Evolutionary conservation across 2,329 filamentous ascomycete species (phyloP).

Genomic region (Uncinocarpus reesii): DNA sequence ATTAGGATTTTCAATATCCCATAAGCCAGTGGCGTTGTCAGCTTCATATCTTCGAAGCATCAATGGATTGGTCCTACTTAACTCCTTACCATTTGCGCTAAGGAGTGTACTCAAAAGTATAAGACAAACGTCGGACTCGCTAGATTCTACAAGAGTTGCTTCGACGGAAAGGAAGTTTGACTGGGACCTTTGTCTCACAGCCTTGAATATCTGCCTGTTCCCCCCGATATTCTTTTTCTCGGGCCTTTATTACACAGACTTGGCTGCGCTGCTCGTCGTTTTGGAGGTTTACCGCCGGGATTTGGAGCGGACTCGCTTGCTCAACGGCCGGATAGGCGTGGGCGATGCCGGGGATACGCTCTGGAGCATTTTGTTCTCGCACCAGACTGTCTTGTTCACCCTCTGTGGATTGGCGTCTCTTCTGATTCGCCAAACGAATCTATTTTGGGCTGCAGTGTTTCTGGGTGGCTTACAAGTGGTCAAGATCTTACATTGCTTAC

Average conservation of each 20-base stretch:
- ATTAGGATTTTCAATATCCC: slow-evolving; percentile 19
- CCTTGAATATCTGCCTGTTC: slow-evolving; percentile 72
- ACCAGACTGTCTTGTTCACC: slow-evolving; percentile 35
- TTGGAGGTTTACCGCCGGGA: slow-evolving; percentile 54
- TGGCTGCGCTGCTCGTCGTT: slow-evolving; percentile 68
- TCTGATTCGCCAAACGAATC: slow-evolving; percentile 82
- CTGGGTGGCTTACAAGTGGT: slow-evolving; percentile 38
- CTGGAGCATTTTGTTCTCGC: slow-evolving; percentile 9
- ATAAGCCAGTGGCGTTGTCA: slow-evolving; percentile 26
- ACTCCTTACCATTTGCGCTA: slow-evolving; percentile 40
- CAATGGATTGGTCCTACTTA: slow-evolving; percentile 30
- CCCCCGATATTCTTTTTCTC: slow-evolving; percentile 95
- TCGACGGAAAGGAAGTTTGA: slow-evolving; percentile 12
- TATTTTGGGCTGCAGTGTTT: slow-evolving; percentile 71
- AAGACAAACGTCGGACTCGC: slow-evolving; percentile 20
- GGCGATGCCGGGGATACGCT: background rate
- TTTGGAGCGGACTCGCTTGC: slow-evolving; percentile 25
- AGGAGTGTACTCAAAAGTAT: slow-evolving; percentile 44
- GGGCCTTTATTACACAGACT: slow-evolving; percentile 87
- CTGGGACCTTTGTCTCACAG: slow-evolving; percentile 28
- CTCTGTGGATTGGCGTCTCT: slow-evolving; percentile 56
- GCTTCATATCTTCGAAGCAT: slow-evolving; percentile 29
- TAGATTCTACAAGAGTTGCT: slow-evolving; percentile 16
- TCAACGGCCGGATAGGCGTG: background rate
- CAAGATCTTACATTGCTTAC: slow-evolving; percentile 25